phyloP scores from a whole-genome alignment of 2,329 filamentous ascomycete genomes.

The Talaromyces sp. region DNA sequence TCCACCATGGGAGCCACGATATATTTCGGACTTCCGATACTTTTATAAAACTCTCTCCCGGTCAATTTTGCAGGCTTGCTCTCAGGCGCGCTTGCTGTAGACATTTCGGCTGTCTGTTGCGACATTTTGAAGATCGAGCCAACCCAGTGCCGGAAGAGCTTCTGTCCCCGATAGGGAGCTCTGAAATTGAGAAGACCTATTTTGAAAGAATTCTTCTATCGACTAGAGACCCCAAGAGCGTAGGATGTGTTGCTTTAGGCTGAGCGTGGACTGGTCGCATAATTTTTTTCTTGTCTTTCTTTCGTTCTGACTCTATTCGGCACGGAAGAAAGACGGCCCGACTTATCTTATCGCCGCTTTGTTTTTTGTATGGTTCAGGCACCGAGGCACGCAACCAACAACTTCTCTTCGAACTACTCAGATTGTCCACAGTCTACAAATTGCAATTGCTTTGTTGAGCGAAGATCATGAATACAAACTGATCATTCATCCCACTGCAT shows the following conservation, averaged over 20 bases:
- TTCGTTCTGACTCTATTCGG: neutral
- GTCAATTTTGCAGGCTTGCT: slow-evolving; percentile 58
- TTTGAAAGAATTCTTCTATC: slow-evolving; percentile 20
- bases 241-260: neutral
- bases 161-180: slow-evolving; percentile 29
- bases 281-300: neutral
- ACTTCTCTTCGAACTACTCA: neutral
- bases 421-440: neutral
- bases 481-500: neutral
- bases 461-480: neutral
- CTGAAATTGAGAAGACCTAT: slow-evolving; percentile 31
- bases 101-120: slow-evolving; percentile 22
- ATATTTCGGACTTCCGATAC: slow-evolving; percentile 84
- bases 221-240: neutral
- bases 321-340: slow-evolving; percentile 19
- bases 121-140: slow-evolving; percentile 23
- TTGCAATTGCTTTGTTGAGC: neutral
- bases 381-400: neutral
- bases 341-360: slow-evolving; percentile 20
- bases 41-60: slow-evolving; percentile 90
- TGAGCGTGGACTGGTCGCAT: neutral
- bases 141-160: slow-evolving; percentile 16
- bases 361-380: neutral
- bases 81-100: slow-evolving; percentile 19
- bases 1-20: slow-evolving; percentile 97